Base-by-base conservation (phyloP, 805 yeast species). In the Pichia nakasei region DNA sequence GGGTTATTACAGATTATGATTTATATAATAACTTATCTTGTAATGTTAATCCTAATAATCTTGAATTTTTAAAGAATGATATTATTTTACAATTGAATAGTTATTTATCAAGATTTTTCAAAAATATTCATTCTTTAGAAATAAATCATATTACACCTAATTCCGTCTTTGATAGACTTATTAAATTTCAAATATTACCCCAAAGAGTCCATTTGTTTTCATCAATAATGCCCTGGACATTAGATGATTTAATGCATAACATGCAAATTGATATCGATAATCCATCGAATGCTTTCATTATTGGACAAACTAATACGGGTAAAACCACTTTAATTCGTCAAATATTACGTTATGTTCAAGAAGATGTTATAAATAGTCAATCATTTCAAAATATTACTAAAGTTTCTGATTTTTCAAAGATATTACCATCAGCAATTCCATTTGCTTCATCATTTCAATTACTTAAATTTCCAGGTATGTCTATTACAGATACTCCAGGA, bases 291-390 rank as follows among this genome's bases (percentile, higher is more conserved):
- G 45, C 48, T 20, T 61, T 51, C 44, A 48, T 60, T 3, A 48
- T 61, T 15, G 65, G 65, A 2, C 59, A 58, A 36, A 38, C 57
- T 2, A 60, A 61, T 38, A 37, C 59, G 1, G 65, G 65, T 18
- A 61, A 61, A 38, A 45, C 64, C 11, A 37, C 49, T 4, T 38
- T 61, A 15, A 44, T 52, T 8, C 44, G 48, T 20, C 8, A 40
- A 5, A 26, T 57, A 6, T 27, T 43, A 17, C 17, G 33, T 18
- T 19, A 12, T 26, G 39, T 36, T 46, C 22, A 20, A 13, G 21
- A 42, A 12, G 37, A 45, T 15, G 20, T 21, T n/a, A 26, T 29
- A 31, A 29, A 22, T 9, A 6, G n/a, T 19, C 7, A 35, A 29
- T 29, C 17, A 29, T 29, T 9, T 8, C 17, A 12, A 13, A 29